Base-by-base conservation (phyloP, 1,284 basidiomycete species). In the Melanopsichium pennsylvanicum region DNA sequence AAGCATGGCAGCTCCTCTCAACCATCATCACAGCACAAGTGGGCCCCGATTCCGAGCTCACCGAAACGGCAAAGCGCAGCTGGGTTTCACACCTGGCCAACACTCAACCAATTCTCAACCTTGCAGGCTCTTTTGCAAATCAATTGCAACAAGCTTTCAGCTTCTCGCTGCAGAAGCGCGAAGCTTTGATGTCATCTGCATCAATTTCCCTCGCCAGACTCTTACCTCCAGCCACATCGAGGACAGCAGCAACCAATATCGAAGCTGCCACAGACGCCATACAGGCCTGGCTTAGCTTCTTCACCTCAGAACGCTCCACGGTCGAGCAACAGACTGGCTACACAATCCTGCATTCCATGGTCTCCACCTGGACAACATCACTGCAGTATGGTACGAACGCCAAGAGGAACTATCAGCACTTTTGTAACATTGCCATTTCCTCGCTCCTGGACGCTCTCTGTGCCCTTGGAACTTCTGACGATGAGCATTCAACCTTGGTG, bases 381-480 rank as follows among this genome's bases (percentile, higher is more conserved):
- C 36, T 76, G 3, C 66, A 64, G 39, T 70, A 72, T 16, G 74
- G 74, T 15, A 40, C 54, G 1, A 76, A 76, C 16, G 66, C 62
- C 31, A 74, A 72, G 39, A 67, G 73, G 27, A 73, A 70, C 16
- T 51, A 61, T 35, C 70, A 70, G 26, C 58, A 62, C 33, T 73
- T 75, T 44, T 39, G 62, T 31, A 40, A 10, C 21, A 47, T 32
- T 19, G 47, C 56, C 9, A 29, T 75, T 2, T 39, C 49, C 1
- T 40, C 70, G 10, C 67, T 54, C 15, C 8, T 61, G 12, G 31
- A 37, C 5, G 48, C 66, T 15, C 44, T 67, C 1, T 32, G 38
- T 10, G 35, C 50, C 13, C 40, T 62, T 15, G 12, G 22, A 26
- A 15, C 2, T 12, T 15, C 34, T 6, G 22, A 19, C 6, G 37